Evolutionary conservation across 2,329 filamentous ascomycete species (phyloP).

Genomic region (Ophiostoma quercus): DNA sequence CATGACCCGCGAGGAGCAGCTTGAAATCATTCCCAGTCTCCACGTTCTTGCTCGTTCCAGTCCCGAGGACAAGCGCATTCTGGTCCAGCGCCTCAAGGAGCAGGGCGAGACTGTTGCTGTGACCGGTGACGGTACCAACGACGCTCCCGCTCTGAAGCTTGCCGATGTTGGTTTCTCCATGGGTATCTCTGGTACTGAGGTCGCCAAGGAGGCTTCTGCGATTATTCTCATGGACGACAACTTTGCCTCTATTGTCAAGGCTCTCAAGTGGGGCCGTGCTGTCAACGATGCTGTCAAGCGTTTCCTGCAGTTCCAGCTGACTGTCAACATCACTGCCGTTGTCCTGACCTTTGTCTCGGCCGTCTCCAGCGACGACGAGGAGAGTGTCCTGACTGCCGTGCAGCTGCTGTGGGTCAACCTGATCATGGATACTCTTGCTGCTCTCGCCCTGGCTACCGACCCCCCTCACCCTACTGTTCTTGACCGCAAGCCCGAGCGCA

Average conservation of each 20-base stretch:
- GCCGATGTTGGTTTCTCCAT: conserved; percentile 82
- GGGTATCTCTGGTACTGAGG: conserved; percentile 77
- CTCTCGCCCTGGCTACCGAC: conserved; percentile 81
- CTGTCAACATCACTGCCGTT: conserved; percentile 89
- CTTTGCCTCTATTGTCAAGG: conserved; percentile 80
- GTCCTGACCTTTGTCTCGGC: conserved; percentile 82
- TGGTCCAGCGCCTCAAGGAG: conserved; percentile 66
- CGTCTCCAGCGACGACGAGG: conserved; percentile 62
- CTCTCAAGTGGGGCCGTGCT: conserved; percentile 72
- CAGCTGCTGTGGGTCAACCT: conserved; percentile 95
- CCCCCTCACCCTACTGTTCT: conserved; percentile 78
- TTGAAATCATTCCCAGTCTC: conserved; percentile 61
- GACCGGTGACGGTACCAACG: conserved; percentile 79
- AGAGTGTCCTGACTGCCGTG: conserved; percentile 77
- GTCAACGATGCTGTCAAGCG: conserved; percentile 75
- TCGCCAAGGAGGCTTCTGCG: conserved; percentile 77
- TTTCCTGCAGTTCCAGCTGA: conserved; percentile 72
- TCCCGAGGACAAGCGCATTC: conserved; percentile 69
- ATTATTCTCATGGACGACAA: conserved; percentile 88
- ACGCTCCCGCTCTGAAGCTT: conserved; percentile 73
- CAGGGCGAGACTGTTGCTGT: conserved; percentile 74
- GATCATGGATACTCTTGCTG: conserved; percentile 95
- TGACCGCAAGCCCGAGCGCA: conserved; percentile 63
- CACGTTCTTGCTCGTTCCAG: conserved; percentile 70
- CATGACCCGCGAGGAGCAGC: conserved; percentile 59